A percentile compares a stretch with the other conserved stretches of the same genome.
These are phyloP conservation scores for Wallemia ichthyophaga DNA, from an alignment of 1,284 basidiomycete genomes.

Conservation along the genomic window DNA sequence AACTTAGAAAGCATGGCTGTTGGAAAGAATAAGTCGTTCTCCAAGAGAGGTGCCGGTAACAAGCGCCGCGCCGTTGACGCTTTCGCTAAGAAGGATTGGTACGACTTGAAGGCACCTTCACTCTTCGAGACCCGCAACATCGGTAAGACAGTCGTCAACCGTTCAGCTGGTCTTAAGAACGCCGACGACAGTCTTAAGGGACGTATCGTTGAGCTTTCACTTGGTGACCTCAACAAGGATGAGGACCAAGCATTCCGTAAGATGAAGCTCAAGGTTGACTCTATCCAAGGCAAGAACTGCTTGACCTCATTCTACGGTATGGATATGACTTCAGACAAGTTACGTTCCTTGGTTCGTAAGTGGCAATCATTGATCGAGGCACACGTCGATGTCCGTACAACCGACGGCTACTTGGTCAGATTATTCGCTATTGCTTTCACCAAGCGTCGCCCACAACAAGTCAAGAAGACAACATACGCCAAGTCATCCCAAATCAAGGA, in stretches of 20 bases:
- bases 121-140: conserved; percentile 92
- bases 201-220: conserved; percentile 81
- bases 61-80: conserved; percentile 99
- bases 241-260: conserved; percentile 99
- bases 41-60: conserved; percentile 98
- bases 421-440: conserved; percentile 99
- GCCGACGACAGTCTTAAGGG: conserved; percentile 97
- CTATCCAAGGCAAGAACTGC: conserved; percentile 96
- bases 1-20: conserved; percentile 35
- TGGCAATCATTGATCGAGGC: conserved; percentile 99
- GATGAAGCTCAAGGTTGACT: conserved; percentile 92
- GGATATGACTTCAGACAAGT: conserved; percentile 99
- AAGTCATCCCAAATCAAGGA: conserved; percentile 81
- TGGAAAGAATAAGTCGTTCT: conserved; percentile 69
- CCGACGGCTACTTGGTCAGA: conserved; percentile 95
- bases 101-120: conserved; percentile 94
- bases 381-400: conserved; percentile 94
- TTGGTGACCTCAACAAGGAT: conserved; percentile 96
- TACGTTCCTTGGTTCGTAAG: conserved; percentile 97
- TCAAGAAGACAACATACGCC: conserved; percentile 97
- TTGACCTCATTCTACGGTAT: conserved; percentile 99
- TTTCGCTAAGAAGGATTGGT: conserved; percentile 99
- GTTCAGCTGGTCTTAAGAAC: conserved; percentile 94
- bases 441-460: conserved; percentile 82
- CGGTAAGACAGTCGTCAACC: conserved; percentile 96